Evolutionary conservation across 441 rosid species (phyloP).

Genomic region (Omphalea diandra): DNA sequence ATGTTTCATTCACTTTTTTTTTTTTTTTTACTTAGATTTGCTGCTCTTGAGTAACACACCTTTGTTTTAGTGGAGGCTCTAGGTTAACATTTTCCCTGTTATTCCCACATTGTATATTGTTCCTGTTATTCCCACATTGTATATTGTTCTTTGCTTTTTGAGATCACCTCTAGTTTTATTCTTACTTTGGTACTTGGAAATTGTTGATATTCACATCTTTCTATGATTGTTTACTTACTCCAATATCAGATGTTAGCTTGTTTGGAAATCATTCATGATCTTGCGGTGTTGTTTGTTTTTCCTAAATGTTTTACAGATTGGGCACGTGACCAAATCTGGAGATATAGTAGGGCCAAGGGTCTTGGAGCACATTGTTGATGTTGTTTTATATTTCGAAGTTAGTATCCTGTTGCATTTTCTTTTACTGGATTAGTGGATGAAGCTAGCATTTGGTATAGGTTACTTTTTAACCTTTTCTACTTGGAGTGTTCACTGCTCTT

Average conservation of each 20-base stretch:
- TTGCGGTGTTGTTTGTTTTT: neutral
- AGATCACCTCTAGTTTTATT: neutral
- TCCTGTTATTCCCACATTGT: neutral
- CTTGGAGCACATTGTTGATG: slow-evolving; percentile 98
- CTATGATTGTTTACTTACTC: neutral
- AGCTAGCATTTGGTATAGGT: neutral
- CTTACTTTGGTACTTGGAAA: neutral
- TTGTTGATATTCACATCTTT: slow-evolving; percentile 3
- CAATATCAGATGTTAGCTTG: neutral
- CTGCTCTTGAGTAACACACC: neutral
- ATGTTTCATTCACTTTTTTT: neutral
- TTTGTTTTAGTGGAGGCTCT: neutral
- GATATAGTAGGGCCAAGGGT: slow-evolving; percentile 98
- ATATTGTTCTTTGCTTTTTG: neutral
- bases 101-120: neutral
- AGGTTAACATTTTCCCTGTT: neutral
- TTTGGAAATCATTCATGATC: neutral
- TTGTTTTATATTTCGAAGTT: slow-evolving; percentile 92
- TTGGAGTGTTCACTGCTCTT: neutral
- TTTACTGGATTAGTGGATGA: slow-evolving; percentile 18
- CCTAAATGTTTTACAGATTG: slow-evolving; percentile 47
- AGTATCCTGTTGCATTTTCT: slow-evolving; percentile 35
- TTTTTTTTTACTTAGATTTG: neutral
- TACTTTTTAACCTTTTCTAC: neutral
- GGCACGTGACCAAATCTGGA: slow-evolving; percentile 91